Evolutionary conservation across 2,329 filamentous ascomycete genomes (phyloP).

Genomic region (Atkinsonella hypoxylon): DNA sequence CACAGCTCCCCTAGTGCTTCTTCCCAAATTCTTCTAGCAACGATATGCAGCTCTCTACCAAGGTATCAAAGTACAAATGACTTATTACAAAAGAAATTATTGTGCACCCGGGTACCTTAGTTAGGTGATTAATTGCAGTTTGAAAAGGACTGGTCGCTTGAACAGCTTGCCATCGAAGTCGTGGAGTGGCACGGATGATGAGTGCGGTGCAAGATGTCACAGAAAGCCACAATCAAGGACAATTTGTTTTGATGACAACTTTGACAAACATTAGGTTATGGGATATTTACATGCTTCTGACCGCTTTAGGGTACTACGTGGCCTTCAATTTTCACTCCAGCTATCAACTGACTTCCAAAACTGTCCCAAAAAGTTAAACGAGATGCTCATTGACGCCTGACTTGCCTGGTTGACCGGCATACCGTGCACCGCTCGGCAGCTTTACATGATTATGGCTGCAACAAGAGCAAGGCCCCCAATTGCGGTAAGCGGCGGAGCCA

Average conservation of each 20-base stretch:
- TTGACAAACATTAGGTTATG: constrained; percentile 4
- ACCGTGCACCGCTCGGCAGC: background rate
- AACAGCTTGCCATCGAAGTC: no score
- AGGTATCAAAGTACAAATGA: no score
- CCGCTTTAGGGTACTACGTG: constrained; percentile 6
- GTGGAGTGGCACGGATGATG: no score
- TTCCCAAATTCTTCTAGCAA: no score
- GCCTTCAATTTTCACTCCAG: constrained; percentile 9
- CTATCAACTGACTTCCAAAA: constrained; percentile 13
- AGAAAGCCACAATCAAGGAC: no score
- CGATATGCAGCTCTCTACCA: no score
- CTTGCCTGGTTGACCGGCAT: background rate
- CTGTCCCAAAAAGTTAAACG: constrained; percentile 8
- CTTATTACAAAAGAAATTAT: no score
- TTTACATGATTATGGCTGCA: constrained; percentile 15
- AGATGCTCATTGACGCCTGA: constrained; percentile 1
- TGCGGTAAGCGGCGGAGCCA: constrained; percentile 11
- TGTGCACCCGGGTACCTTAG: no score
- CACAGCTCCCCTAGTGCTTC: no score
- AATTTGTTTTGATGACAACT: background rate
- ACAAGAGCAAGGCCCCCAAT: constrained; percentile 17
- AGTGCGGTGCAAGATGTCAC: no score
- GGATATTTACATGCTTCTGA: constrained; percentile 1
- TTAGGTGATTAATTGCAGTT: no score
- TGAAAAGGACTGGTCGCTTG: no score